phyloP scores from a whole-genome alignment of 192 early-diverging fungal genomes.

The Umbelopsis vinacea region DNA sequence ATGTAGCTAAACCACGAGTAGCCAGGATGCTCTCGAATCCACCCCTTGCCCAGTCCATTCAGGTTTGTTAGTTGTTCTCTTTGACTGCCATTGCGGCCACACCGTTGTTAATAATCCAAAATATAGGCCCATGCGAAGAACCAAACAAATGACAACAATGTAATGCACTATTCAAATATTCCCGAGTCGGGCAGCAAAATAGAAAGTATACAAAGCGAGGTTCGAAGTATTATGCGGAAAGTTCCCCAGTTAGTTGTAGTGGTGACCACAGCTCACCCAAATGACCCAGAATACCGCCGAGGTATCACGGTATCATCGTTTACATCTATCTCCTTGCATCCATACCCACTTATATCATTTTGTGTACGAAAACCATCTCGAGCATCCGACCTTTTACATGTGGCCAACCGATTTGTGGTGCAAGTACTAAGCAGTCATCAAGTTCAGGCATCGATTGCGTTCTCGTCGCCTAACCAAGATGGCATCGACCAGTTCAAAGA shows the following conservation, averaged over 20 bases:
- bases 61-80: neutral
- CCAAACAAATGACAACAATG: neutral
- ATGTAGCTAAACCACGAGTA: neutral
- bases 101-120: neutral
- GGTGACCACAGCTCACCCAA: conserved; percentile 48
- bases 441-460: conserved; percentile 57
- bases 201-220: conserved; percentile 26
- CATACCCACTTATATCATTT: conserved; percentile 63
- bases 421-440: conserved; percentile 63
- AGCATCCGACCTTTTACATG: conserved; percentile 56
- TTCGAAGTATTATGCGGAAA: conserved; percentile 61
- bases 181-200: neutral
- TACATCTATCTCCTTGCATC: conserved; percentile 64
- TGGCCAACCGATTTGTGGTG: conserved; percentile 56
- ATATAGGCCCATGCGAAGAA: neutral
- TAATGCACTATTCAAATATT: neutral
- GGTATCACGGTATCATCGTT: conserved; percentile 73
- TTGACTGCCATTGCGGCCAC: neutral
- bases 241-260: conserved; percentile 65
- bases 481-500: conserved; percentile 51
- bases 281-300: conserved; percentile 43
- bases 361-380: conserved; percentile 65
- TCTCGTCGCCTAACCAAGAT: conserved; percentile 59
- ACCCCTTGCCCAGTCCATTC: neutral
- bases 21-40: neutral